phyloP scores from a whole-genome alignment of 768 basidiomycete genomes.

The Phaeolepiota aurea region DNA sequence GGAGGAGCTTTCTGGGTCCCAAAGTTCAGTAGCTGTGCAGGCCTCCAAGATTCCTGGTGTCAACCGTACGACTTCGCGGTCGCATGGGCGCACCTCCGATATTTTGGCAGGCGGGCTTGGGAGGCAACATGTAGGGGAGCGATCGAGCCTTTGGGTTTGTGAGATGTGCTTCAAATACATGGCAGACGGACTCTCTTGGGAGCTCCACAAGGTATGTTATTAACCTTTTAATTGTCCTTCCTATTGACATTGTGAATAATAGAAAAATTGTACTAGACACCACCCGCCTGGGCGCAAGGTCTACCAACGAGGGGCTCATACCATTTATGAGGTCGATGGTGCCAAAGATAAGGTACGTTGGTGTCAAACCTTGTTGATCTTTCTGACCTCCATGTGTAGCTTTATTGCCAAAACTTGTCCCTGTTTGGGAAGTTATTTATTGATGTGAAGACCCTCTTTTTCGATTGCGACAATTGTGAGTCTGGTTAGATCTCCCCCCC shows the following conservation, averaged over 20 bases:
- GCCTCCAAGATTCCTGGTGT: constrained; percentile 41
- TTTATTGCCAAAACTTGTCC: constrained; percentile 94
- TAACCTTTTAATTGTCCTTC: not conserved
- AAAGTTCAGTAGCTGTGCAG: constrained; percentile 9
- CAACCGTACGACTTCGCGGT: constrained; percentile 39
- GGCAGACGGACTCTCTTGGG: constrained; percentile 65
- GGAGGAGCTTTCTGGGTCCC: constrained; percentile 29
- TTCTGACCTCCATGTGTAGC: constrained; percentile 42
- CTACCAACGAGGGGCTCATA: constrained; percentile 82
- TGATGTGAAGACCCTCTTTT: constrained; percentile 93
- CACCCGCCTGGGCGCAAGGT: constrained; percentile 87
- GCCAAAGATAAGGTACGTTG: constrained; percentile 73
- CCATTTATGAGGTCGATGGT: constrained; percentile 95
- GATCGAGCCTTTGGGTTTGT: constrained; percentile 70
- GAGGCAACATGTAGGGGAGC: constrained; percentile 38
- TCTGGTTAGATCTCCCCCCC: not conserved
- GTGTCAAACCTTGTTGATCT: not conserved
- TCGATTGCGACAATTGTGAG: constrained; percentile 82
- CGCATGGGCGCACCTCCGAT: constrained; percentile 70
- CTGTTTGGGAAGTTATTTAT: constrained; percentile 99
- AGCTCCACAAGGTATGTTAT: constrained; percentile 49
- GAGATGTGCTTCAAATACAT: constrained; percentile 97
- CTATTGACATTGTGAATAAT: constrained; percentile 1
- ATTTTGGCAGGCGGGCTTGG: constrained; percentile 56
- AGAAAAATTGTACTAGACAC: constrained; percentile 61